Percentiles rank a stretch among this genome's conserved stretches.
phyloP scores from a whole-genome alignment of 164 flowering plant genomes.

The Liriodendron chinense region DNA sequence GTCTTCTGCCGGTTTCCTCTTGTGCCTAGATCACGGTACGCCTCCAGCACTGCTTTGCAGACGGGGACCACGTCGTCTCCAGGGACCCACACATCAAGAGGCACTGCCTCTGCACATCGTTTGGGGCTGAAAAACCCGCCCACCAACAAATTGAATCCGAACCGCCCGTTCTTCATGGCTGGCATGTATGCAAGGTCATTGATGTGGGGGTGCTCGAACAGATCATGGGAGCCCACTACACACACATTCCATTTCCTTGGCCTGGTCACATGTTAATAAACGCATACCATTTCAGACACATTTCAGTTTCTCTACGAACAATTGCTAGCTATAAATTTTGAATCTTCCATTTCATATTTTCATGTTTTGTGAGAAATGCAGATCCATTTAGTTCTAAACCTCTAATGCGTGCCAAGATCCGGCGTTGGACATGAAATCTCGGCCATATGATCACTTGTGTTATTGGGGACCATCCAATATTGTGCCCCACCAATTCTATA shows the following conservation, averaged over 20 bases:
- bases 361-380: too few relatives aligned
- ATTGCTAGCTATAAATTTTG: too few relatives aligned
- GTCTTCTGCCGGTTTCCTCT: conserved; percentile 92
- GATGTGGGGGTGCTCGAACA: conserved; percentile 95
- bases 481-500: too few relatives aligned
- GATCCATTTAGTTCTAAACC: too few relatives aligned
- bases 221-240: conserved; percentile 92
- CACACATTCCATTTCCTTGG: conserved; percentile 98
- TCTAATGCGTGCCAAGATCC: too few relatives aligned
- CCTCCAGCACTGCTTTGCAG: conserved; percentile 79
- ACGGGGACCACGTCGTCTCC: conserved; percentile 71
- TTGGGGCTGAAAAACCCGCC: conserved; percentile 97
- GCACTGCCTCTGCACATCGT: conserved; percentile 88
- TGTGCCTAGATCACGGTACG: conserved; percentile 79
- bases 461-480: too few relatives aligned
- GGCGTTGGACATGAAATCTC: too few relatives aligned
- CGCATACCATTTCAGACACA: not conserved
- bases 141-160: conserved; percentile 89
- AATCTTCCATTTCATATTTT: too few relatives aligned
- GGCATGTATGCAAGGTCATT: conserved; percentile 99
- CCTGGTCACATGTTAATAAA: conserved; percentile 33
- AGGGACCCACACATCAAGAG: conserved; percentile 93
- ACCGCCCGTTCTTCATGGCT: conserved; percentile 70
- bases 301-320: too few relatives aligned
- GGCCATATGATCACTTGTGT: too few relatives aligned